A percentile compares a stretch with the other conserved stretches of the same genome.
These are phyloP conservation scores for Aciculosporium take DNA, from an alignment of 2,329 filamentous ascomycete genomes.

Conservation along the genomic window DNA sequence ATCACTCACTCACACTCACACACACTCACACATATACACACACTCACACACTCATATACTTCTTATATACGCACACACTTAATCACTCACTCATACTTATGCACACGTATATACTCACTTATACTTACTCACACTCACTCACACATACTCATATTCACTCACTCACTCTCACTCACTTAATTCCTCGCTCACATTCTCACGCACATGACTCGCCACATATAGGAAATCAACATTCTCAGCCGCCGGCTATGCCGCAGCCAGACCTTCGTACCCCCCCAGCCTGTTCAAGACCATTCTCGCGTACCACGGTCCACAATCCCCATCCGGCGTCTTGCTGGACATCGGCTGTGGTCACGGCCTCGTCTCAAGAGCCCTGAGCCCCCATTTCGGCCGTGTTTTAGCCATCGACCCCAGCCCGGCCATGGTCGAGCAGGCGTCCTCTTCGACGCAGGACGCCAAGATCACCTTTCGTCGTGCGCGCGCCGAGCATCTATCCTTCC, in stretches of 20 bases:
- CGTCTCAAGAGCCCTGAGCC: constrained; percentile 37
- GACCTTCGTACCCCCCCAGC: constrained; percentile 41
- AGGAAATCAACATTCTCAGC: constrained; percentile 43
- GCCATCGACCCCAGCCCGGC: constrained; percentile 42
- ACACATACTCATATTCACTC: too few species aligned
- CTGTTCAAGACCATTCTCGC: constrained; percentile 39
- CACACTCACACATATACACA: too few species aligned
- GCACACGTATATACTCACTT: too few species aligned
- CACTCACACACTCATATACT: too few species aligned
- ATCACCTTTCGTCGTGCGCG: constrained; percentile 34
- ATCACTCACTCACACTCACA: too few species aligned
- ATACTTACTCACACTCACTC: too few species aligned
- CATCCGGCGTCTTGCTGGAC: constrained; percentile 31
- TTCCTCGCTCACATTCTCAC: too few species aligned
- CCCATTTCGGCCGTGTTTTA: constrained; percentile 35
- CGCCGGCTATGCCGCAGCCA: constrained; percentile 43
- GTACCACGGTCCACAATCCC: constrained; percentile 31
- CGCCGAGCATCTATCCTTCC: constrained; percentile 39
- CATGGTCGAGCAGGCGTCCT: constrained; percentile 39
- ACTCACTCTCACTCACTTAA: too few species aligned
- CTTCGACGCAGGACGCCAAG: constrained; percentile 26
- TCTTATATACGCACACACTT: too few species aligned
- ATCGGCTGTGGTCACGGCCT: constrained; percentile 51
- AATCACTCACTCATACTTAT: too few species aligned
- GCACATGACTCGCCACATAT: constrained; percentile 1